These are phyloP conservation scores for Picocystis sp. DNA, from an alignment of 163 green algal species.

Conservation along the genomic window DNA sequence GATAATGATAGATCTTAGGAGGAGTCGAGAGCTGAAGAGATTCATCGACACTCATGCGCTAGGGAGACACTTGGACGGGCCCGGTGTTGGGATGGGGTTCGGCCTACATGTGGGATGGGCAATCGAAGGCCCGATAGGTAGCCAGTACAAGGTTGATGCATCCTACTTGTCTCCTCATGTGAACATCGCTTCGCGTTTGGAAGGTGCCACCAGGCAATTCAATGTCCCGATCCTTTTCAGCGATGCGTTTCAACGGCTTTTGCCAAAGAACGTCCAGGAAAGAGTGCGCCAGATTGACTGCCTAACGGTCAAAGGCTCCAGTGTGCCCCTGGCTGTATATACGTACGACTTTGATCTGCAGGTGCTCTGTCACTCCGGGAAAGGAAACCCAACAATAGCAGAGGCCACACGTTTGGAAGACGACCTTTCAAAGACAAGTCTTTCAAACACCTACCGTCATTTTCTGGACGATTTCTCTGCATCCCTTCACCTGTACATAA, in stretches of 20 bases:
- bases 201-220: conserved; percentile 95
- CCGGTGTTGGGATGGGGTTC: conserved; percentile 71
- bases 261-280: conserved; percentile 34
- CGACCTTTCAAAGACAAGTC: too few relatives aligned
- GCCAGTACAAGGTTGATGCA: conserved; percentile 89
- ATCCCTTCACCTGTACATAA: conserved; percentile 23
- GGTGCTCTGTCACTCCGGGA: too few relatives aligned
- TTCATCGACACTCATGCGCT: conserved; percentile 39
- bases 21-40: conserved; percentile 19
- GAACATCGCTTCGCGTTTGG: conserved; percentile 85
- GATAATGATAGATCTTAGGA: conserved; percentile 52
- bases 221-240: conserved; percentile 58
- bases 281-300: conserved; percentile 67
- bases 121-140: conserved; percentile 92
- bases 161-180: conserved; percentile 92
- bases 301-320: conserved; percentile 81
- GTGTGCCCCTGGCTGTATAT: conserved; percentile 58
- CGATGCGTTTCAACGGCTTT: conserved; percentile 61
- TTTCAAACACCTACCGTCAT: conserved; percentile 1
- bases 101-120: conserved; percentile 85
- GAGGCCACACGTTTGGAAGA: too few relatives aligned
- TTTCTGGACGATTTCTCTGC: conserved; percentile 20
- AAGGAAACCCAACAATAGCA: too few relatives aligned
- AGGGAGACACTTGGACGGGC: conserved; percentile 54
- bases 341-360: conserved; percentile 51